A percentile compares a stretch with the other conserved stretches of the same genome.
These are phyloP conservation scores for Alternaria postmessia DNA, from an alignment of 2,329 filamentous ascomycete genomes.

Conservation along the genomic window DNA sequence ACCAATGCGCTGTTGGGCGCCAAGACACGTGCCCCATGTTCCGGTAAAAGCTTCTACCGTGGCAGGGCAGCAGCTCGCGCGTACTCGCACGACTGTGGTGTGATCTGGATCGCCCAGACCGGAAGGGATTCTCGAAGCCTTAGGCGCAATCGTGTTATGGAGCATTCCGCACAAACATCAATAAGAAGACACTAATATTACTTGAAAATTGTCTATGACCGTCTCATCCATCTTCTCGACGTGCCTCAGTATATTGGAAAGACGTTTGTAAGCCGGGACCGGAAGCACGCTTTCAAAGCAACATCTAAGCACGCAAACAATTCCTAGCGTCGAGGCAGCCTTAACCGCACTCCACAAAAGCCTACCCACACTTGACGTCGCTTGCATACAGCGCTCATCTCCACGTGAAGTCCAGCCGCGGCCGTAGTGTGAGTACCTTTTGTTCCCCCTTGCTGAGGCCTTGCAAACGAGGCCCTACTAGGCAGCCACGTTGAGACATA, in stretches of 20 bases:
- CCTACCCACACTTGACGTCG: not conserved
- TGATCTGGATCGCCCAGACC: constrained; percentile 18
- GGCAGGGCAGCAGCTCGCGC: constrained; percentile 5
- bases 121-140: not conserved
- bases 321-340: constrained; percentile 2
- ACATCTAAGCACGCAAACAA: not conserved
- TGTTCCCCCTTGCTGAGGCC: not conserved
- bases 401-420: not conserved
- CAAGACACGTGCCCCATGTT: not conserved
- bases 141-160: not conserved
- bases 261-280: not conserved
- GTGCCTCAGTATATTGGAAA: not conserved
- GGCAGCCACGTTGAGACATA: not conserved
- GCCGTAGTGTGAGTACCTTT: constrained; percentile 1
- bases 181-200: not conserved
- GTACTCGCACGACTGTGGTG: constrained; percentile 33
- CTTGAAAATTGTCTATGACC: not conserved
- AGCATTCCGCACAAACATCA: not conserved
- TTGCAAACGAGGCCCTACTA: not conserved
- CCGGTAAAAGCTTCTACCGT: constrained; percentile 11
- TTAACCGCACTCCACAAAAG: constrained; percentile 4
- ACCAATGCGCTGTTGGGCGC: constrained; percentile 4
- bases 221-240: not conserved
- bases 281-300: not conserved
- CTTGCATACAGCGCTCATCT: not conserved